A percentile compares a stretch with the other conserved stretches of the same genome.
These are phyloP conservation scores for Alternaria triticina DNA, from an alignment of 2,329 filamentous ascomycete genomes.

Conservation along the genomic window DNA sequence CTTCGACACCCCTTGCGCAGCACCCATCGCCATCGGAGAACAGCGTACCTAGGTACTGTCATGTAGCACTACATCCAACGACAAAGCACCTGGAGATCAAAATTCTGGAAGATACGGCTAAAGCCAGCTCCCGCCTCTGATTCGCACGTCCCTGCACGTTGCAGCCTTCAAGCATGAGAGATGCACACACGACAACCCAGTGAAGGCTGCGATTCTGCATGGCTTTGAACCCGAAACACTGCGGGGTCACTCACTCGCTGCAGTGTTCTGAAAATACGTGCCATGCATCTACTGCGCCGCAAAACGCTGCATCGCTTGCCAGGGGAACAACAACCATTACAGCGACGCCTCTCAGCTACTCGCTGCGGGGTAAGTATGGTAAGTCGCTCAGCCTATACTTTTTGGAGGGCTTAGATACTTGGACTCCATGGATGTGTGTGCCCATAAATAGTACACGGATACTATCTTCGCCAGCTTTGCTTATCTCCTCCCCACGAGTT, in stretches of 20 bases:
- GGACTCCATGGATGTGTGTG: not conserved
- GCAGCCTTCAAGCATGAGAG: not conserved
- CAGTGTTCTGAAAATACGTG: not conserved
- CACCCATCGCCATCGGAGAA: not conserved
- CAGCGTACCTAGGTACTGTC: not conserved
- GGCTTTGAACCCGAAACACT: not conserved
- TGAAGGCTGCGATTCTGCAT: not conserved
- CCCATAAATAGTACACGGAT: not conserved
- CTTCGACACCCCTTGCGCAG: not conserved
- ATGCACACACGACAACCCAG: not conserved
- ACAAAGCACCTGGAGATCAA: not conserved
- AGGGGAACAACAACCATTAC: not conserved
- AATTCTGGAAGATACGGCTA: not conserved
- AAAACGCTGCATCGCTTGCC: not conserved
- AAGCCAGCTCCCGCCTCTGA: not conserved
- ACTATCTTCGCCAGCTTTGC: not conserved
- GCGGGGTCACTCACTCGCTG: not conserved
- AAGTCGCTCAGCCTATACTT: not conserved
- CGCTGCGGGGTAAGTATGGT: not conserved
- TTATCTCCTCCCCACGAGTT: not conserved
- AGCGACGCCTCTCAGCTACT: not conserved
- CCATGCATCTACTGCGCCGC: conserved; percentile 1
- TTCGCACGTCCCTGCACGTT: not conserved
- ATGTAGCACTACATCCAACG: not conserved
- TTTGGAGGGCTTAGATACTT: not conserved